These are phyloP conservation scores for Penicillium parvum DNA, from an alignment of 495 filamentous ascomycete species.

Conservation along the genomic window DNA sequence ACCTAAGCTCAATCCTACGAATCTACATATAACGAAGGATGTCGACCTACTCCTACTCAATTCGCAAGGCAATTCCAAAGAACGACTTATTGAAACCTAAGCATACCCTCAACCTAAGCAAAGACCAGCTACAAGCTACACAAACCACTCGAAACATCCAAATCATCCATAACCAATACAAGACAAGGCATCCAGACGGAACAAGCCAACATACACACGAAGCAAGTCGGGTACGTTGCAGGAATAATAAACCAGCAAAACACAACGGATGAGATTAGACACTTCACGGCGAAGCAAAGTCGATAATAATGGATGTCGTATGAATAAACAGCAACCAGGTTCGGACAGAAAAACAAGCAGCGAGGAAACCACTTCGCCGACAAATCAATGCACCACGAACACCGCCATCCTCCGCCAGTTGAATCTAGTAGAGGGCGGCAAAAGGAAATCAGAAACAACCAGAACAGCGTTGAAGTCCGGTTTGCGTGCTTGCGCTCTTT, in stretches of 20 bases:
- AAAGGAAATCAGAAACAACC: slow-evolving; percentile 28
- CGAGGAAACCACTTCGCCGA: slow-evolving; percentile 27
- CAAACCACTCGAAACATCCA: neutral
- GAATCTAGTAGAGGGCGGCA: slow-evolving; percentile 38
- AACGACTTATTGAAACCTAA: neutral
- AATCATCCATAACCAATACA: neutral
- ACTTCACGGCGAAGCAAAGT: slow-evolving; percentile 13
- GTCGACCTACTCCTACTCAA: too few species aligned
- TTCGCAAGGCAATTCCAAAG: too few species aligned
- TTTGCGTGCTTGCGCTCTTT: slow-evolving; percentile 33
- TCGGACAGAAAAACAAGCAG: slow-evolving; percentile 12
- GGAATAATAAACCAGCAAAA: too few species aligned
- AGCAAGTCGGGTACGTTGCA: neutral
- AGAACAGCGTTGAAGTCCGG: slow-evolving; percentile 33
- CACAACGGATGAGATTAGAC: slow-evolving; percentile 21
- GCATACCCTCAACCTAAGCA: neutral
- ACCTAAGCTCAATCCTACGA: too few species aligned
- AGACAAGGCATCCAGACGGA: neutral
- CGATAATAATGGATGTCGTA: slow-evolving; percentile 17
- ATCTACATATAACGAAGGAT: too few species aligned
- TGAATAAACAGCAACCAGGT: slow-evolving; percentile 2
- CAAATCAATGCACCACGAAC: slow-evolving; percentile 43
- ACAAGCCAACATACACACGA: neutral
- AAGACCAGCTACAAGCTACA: neutral
- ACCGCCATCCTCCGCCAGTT: slow-evolving; percentile 41